Evolutionary conservation across 352 stramenopile genomes (phyloP).

Genomic region (Blastocystis sp.): DNA sequence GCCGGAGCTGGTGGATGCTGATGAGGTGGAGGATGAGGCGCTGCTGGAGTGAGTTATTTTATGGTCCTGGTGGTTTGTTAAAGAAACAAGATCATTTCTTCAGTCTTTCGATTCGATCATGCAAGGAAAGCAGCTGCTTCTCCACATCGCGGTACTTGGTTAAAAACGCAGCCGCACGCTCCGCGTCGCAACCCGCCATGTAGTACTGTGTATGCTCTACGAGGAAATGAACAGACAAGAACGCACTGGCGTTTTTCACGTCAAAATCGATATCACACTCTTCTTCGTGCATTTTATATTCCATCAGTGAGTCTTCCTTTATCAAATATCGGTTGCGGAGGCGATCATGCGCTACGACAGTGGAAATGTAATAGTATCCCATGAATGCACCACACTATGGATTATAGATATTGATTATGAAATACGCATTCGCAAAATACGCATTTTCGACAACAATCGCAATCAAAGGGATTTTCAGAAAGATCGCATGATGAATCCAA

Average conservation of each 20-base stretch:
- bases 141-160: not conserved
- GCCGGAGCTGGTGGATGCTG: not conserved
- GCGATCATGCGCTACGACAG: not conserved
- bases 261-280: not conserved
- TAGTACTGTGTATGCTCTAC: not conserved
- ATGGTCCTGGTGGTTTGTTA: not conserved
- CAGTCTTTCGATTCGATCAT: not conserved
- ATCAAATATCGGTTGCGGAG: not conserved
- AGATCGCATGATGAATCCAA: not conserved
- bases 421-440: not conserved
- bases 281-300: not conserved
- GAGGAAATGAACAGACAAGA: not conserved
- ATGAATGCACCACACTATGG: not conserved
- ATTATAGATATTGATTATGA: not conserved
- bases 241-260: not conserved
- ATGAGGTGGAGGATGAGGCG: slow-evolving; percentile 23
- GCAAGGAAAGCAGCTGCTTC: not conserved
- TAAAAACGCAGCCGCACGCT: not conserved
- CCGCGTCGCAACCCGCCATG: not conserved
- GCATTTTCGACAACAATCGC: not conserved
- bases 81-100: not conserved
- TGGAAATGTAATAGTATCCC: not conserved
- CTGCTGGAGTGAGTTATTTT: not conserved
- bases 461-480: not conserved
- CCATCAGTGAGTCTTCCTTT: not conserved